These are phyloP conservation scores for Candida michaelii DNA, from an alignment of 805 yeast species.

Conservation along the genomic window DNA sequence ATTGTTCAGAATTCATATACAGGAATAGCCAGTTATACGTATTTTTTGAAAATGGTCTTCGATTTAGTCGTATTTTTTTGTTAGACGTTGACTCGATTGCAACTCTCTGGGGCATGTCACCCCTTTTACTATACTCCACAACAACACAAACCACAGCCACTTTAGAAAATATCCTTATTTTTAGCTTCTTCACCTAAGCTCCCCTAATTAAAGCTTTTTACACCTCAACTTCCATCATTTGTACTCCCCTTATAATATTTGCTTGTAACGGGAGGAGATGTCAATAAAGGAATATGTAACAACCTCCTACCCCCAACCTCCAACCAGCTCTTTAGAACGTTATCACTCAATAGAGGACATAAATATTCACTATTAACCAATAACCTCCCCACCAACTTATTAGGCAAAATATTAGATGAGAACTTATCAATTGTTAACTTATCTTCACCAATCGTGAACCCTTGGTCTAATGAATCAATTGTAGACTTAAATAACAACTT, in stretches of 20 bases:
- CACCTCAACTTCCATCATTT: too few species aligned
- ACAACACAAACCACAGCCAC: too few species aligned
- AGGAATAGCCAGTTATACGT: too few species aligned
- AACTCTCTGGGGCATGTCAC: too few species aligned
- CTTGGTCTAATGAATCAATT: not conserved
- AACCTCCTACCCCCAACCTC: conserved; percentile 21
- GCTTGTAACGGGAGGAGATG: conserved; percentile 29
- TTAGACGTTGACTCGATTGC: too few species aligned
- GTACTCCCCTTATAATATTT: conserved; percentile 13
- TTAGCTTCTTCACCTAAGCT: too few species aligned
- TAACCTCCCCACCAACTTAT: conserved; percentile 24
- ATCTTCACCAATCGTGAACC: conserved; percentile 10
- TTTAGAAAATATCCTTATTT: too few species aligned
- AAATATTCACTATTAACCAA: conserved; percentile 8
- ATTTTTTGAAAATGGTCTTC: too few species aligned
- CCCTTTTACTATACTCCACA: too few species aligned
- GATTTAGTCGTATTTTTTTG: too few species aligned
- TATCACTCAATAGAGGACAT: conserved; percentile 28
- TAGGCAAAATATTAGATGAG: conserved; percentile 19
- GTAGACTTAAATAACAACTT: conserved; percentile 19
- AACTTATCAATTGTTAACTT: conserved; percentile 7
- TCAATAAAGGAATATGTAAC: conserved; percentile 28
- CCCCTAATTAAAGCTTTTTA: too few species aligned
- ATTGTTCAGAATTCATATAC: too few species aligned
- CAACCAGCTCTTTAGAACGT: conserved; percentile 26